Evolutionary conservation across 2,329 filamentous ascomycete genomes (phyloP).

Genomic region (Rugonectria rugulosa): DNA sequence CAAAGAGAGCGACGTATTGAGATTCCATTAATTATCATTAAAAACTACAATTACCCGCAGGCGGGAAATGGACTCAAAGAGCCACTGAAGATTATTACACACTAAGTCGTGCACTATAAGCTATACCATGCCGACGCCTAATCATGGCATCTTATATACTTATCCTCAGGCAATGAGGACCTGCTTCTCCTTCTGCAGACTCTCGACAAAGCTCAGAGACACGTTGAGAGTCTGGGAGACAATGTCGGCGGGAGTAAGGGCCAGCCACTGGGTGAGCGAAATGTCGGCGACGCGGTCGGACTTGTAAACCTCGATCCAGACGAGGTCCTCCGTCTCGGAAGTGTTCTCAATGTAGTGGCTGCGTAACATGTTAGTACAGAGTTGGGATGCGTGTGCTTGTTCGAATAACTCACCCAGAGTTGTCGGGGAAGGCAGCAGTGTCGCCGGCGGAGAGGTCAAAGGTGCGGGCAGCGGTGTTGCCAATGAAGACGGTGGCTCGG

Average conservation of each 20-base stretch:
- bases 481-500: slow-evolving; percentile 71
- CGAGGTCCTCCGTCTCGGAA: slow-evolving; percentile 67
- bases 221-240: slow-evolving; percentile 68
- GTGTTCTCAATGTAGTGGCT: slow-evolving; percentile 76
- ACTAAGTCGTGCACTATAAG: background rate
- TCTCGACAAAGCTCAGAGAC: slow-evolving; percentile 61
- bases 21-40: slow-evolving; percentile 2
- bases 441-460: slow-evolving; percentile 75
- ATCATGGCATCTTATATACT: too few relatives aligned
- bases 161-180: slow-evolving; percentile 48
- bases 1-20: background rate
- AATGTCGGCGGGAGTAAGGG: slow-evolving; percentile 69
- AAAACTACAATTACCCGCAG: background rate
- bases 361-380: background rate
- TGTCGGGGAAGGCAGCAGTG: slow-evolving; percentile 73
- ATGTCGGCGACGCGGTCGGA: slow-evolving; percentile 72
- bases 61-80: background rate
- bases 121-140: too few relatives aligned
- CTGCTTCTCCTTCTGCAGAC: slow-evolving; percentile 71
- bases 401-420: slow-evolving; percentile 54
- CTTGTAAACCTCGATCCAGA: slow-evolving; percentile 76
- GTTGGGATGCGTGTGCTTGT: background rate
- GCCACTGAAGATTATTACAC: slow-evolving; percentile 11
- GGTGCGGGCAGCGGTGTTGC: slow-evolving; percentile 66
- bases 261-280: slow-evolving; percentile 72